phyloP scores from a whole-genome alignment of 305 asterid species.

The Andrographis paniculata region DNA sequence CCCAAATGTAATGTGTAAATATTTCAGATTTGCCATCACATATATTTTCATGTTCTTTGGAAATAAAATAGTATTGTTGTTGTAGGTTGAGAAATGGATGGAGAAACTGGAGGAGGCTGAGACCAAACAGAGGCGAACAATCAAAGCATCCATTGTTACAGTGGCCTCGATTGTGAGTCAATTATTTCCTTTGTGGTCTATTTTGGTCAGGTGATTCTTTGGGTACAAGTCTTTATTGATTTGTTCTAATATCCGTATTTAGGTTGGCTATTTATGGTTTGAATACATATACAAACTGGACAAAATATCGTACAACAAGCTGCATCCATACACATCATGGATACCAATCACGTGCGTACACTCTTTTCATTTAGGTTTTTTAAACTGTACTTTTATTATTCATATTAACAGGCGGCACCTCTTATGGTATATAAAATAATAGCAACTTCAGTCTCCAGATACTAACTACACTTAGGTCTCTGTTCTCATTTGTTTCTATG shows the following conservation, averaged over 20 bases:
- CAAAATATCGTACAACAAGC: constrained; percentile 73
- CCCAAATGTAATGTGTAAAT: constrained; percentile 45
- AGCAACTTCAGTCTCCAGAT: too few species aligned
- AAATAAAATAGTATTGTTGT: constrained; percentile 11
- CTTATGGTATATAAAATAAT: too few species aligned
- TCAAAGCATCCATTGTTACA: constrained; percentile 47
- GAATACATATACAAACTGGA: constrained; percentile 87
- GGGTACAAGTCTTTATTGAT: constrained; percentile 12
- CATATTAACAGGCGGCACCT: not conserved
- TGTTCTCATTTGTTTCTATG: constrained; percentile 17
- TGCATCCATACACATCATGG: constrained; percentile 97
- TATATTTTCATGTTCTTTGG: constrained; percentile 6
- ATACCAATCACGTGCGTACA: constrained; percentile 78
- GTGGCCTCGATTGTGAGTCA: constrained; percentile 43
- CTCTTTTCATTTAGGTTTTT: not conserved
- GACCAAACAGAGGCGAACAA: constrained; percentile 50
- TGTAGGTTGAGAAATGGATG: constrained; percentile 88
- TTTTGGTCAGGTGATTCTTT: constrained; percentile 7
- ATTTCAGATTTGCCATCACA: not conserved
- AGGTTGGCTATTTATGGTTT: constrained; percentile 66
- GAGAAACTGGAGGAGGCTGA: constrained; percentile 91
- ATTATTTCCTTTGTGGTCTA: constrained; percentile 9
- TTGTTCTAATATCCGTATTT: constrained; percentile 16
- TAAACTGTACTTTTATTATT: not conserved
- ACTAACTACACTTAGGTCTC: too few species aligned